Evolutionary conservation across 371 early-diverging fungal genomes (phyloP), one percentile per base, ranked within the genome.

Genomic region (Batrachochytrium dendrobatidis): DNA sequence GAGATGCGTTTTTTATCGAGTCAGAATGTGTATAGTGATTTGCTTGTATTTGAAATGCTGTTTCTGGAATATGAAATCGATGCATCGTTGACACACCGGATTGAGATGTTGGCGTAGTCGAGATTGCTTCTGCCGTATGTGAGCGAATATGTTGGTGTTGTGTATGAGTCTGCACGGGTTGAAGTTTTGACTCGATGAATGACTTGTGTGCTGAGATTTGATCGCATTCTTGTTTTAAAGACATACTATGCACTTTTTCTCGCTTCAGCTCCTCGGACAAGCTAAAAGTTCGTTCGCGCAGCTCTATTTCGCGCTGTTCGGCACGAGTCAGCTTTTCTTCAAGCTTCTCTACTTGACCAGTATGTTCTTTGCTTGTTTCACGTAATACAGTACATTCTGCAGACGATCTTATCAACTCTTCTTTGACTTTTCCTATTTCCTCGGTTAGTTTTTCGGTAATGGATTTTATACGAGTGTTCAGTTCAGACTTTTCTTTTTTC

Each of bases 101-200:
- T n/a, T 39, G 39, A 12, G 39, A 39, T 39, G 39, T 39, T 39
- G 39, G 39, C 7, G 46, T 5, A 26, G 20, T 24, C 6, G 20
- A 26, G 12, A 15, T 12, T 15, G 39, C 39, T n/a, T 39, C 15
- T 15, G 39, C 39, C 6, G 8, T 8, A n/a, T n/a, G n/a, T n/a
- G n/a, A n/a, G n/a, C n/a, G n/a, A n/a, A n/a, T n/a, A n/a, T n/a
- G n/a, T n/a, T n/a, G n/a, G n/a, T n/a, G n/a, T 7, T 51, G 51
- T 32, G 30, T 28, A 22, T 32, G 51, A 7, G 32, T 12, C 3
- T 51, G 51, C 18, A 51, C 17, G 12, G 51, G 3, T 32, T 51
- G 51, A 18, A 51, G 51, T 32, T 51, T 51, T 3, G 51, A 51
- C 51, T 51, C 51, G 51, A 51, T 3, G 10, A n/a, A 3, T 4